These are phyloP conservation scores for Trichaptum fuscoviolaceum DNA, from an alignment of 768 basidiomycete genomes.

Conservation along the genomic window DNA sequence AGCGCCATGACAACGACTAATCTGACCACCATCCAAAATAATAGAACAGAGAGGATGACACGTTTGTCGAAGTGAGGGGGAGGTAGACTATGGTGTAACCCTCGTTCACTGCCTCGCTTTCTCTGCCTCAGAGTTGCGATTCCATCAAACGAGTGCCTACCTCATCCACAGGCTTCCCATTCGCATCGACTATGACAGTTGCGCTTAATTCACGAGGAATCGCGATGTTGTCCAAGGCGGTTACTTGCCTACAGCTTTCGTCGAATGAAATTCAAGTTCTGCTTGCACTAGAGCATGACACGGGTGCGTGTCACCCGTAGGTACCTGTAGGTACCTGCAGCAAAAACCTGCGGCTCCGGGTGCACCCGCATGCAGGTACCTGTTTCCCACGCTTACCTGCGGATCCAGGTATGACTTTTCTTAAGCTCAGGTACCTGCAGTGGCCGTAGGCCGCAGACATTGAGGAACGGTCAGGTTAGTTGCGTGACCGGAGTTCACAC, in stretches of 20 bases:
- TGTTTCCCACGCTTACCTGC: too few relatives aligned
- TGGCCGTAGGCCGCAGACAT: too few relatives aligned
- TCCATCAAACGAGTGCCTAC: conserved; percentile 51
- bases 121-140: conserved; percentile 63
- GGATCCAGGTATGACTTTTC: too few relatives aligned
- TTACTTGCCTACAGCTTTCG: conserved; percentile 78
- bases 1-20: conserved; percentile 52
- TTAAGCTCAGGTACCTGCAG: too few relatives aligned
- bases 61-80: conserved; percentile 77
- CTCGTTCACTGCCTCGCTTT: conserved; percentile 61
- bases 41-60: conserved; percentile 61
- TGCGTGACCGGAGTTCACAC: too few relatives aligned
- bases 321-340: too few relatives aligned
- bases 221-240: conserved; percentile 76
- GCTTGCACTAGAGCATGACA: too few relatives aligned
- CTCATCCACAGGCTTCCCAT: conserved; percentile 61
- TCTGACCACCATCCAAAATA: conserved; percentile 65
- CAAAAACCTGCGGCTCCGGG: too few relatives aligned
- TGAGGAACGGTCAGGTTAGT: too few relatives aligned
- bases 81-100: conserved; percentile 86
- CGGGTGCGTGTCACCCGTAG: too few relatives aligned
- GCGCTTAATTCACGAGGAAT: conserved; percentile 75
- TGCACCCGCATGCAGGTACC: too few relatives aligned
- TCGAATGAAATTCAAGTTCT: conserved; percentile 39
- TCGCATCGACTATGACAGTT: conserved; percentile 61